Conservation (phyloP, 2,329 filamentous ascomycete genomes). For the Zymoseptoria crescenta region DNA sequence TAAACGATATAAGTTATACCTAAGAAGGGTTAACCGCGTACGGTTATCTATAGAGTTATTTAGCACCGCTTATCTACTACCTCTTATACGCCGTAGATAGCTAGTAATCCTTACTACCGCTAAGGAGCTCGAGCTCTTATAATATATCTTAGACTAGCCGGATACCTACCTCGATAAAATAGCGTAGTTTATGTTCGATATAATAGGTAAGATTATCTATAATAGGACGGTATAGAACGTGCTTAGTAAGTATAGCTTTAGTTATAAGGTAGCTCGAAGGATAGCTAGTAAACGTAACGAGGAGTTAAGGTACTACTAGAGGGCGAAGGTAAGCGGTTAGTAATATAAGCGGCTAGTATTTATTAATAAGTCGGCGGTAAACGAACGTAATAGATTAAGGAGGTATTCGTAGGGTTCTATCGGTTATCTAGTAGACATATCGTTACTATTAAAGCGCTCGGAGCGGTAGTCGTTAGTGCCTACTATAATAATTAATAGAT, state of each 20-base stretch:
- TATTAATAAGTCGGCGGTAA: background rate
- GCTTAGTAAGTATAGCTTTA: background rate
- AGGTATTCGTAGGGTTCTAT: slow-evolving; percentile 1
- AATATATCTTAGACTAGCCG: background rate
- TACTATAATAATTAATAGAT: background rate
- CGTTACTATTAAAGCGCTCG: background rate
- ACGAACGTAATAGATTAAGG: background rate
- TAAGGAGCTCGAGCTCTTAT: background rate
- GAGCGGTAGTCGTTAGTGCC: background rate
- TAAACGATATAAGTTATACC: too few species aligned
- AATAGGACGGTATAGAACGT: background rate
- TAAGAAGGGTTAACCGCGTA: too few species aligned
- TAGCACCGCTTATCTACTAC: too few species aligned
- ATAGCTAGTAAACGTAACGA: slow-evolving; percentile 1
- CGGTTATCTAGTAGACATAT: background rate
- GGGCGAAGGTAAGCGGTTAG: background rate
- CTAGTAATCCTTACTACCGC: too few species aligned
- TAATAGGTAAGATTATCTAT: too few species aligned
- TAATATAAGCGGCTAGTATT: background rate
- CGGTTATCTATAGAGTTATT: too few species aligned
- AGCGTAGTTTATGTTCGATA: background rate
- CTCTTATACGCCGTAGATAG: too few species aligned
- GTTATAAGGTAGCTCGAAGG: background rate
- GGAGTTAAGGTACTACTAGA: background rate
- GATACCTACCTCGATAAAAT: background rate